Percentiles rank a stretch among this genome's conserved stretches.
Conservation (phyloP, 1,284 basidiomycete species). For the Sanghuangporus baumii region DNA sequence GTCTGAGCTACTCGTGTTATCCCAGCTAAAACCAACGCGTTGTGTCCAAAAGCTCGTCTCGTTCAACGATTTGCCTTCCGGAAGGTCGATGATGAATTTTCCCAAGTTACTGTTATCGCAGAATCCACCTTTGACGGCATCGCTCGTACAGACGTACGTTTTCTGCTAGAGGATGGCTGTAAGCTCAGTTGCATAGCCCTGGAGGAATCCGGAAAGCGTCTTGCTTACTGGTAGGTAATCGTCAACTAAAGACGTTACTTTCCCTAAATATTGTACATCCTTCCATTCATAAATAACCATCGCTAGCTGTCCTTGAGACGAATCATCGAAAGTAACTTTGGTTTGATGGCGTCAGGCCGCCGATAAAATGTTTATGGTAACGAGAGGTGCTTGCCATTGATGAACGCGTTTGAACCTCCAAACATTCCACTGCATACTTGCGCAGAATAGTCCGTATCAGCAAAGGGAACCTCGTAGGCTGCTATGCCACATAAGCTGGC, state of each 20-base stretch:
- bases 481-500: constrained; percentile 30
- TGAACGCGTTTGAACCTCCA: constrained; percentile 71
- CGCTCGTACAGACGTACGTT: constrained; percentile 87
- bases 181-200: constrained; percentile 7
- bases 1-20: constrained; percentile 17
- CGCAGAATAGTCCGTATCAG: constrained; percentile 70
- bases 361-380: constrained; percentile 11
- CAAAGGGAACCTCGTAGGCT: constrained; percentile 61
- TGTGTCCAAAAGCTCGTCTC: constrained; percentile 80
- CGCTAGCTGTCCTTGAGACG: constrained; percentile 86
- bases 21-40: constrained; percentile 48
- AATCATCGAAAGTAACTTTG: constrained; percentile 76
- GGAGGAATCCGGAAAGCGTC: background rate
- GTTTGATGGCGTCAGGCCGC: background rate
- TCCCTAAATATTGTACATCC: constrained; percentile 83
- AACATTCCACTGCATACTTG: constrained; percentile 98
- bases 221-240: constrained; percentile 61
- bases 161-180: constrained; percentile 50
- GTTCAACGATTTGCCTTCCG: constrained; percentile 51
- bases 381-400: constrained; percentile 64
- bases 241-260: constrained; percentile 51
- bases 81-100: constrained; percentile 76
- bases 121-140: constrained; percentile 61
- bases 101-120: constrained; percentile 73
- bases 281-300: constrained; percentile 95